phyloP scores from a whole-genome alignment of 768 basidiomycete genomes.

The Daedaleopsis nitida region DNA sequence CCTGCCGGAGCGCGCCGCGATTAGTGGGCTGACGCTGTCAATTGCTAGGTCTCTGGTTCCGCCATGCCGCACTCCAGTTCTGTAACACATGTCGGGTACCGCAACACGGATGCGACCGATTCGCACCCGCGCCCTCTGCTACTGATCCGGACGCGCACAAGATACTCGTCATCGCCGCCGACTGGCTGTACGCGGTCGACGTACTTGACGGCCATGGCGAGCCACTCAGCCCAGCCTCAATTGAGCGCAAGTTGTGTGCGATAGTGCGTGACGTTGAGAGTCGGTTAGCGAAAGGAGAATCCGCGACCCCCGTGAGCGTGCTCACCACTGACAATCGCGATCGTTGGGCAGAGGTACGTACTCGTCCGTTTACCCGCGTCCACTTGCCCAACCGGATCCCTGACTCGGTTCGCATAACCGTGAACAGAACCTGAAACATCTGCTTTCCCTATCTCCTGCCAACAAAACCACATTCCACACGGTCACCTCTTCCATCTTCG shows the following conservation, averaged over 20 bases:
- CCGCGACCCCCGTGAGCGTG: slow-evolving; percentile 62
- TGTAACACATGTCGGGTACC: slow-evolving; percentile 85
- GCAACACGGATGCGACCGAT: slow-evolving; percentile 59
- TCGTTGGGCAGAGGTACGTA: slow-evolving; percentile 72
- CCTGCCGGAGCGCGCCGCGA: not conserved
- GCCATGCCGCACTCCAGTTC: slow-evolving; percentile 55
- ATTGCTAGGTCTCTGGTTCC: slow-evolving; percentile 59
- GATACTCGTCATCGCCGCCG: slow-evolving; percentile 70
- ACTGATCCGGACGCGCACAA: slow-evolving; percentile 53
- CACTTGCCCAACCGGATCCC: not conserved
- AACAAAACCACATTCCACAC: slow-evolving; percentile 64
- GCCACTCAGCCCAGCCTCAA: slow-evolving; percentile 36
- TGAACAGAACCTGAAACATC: slow-evolving; percentile 66
- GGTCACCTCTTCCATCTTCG: slow-evolving; percentile 77
- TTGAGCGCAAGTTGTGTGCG: slow-evolving; percentile 48
- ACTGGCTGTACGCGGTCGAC: slow-evolving; percentile 79
- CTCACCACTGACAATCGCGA: slow-evolving; percentile 83
- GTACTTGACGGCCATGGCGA: slow-evolving; percentile 50
- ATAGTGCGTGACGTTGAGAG: slow-evolving; percentile 59
- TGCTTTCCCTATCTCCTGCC: slow-evolving; percentile 63
- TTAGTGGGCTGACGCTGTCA: not conserved
- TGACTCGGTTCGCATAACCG: not conserved
- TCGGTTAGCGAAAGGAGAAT: slow-evolving; percentile 54
- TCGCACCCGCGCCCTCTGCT: slow-evolving; percentile 50
- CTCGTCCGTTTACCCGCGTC: not conserved